Evolutionary conservation across 2,329 filamentous ascomycete species (phyloP).

Genomic region (Ophiostoma sp.): DNA sequence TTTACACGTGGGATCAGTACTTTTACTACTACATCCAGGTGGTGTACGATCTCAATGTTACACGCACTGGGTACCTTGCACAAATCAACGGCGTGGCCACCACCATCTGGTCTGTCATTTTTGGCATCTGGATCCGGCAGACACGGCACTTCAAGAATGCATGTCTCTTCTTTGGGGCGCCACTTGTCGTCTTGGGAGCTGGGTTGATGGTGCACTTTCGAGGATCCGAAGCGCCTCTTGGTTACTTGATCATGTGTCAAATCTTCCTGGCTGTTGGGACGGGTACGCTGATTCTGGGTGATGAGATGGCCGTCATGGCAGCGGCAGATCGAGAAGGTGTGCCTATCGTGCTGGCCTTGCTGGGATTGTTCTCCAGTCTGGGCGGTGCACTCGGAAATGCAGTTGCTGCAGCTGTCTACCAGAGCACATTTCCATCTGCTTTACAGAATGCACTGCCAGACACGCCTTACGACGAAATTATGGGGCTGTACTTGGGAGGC

Average conservation of each 20-base stretch:
- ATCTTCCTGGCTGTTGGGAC: slow-evolving; percentile 57
- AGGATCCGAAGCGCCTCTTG: slow-evolving; percentile 48
- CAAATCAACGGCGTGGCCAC: slow-evolving; percentile 32
- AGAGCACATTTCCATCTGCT: slow-evolving; percentile 53
- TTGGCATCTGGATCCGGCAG: slow-evolving; percentile 50
- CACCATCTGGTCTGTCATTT: slow-evolving; percentile 47
- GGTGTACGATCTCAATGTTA: slow-evolving; percentile 31
- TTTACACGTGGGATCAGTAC: slow-evolving; percentile 33
- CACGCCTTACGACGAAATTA: slow-evolving; percentile 48
- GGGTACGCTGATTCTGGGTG: slow-evolving; percentile 57
- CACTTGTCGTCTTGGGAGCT: slow-evolving; percentile 54
- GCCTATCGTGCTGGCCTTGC: slow-evolving; percentile 58
- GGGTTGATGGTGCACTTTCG: slow-evolving; percentile 61
- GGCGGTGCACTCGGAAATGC: slow-evolving; percentile 60
- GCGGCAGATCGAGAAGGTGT: slow-evolving; percentile 59
- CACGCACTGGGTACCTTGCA: slow-evolving; percentile 31
- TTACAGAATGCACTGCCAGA: slow-evolving; percentile 48
- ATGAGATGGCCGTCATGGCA: slow-evolving; percentile 61
- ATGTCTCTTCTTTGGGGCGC: slow-evolving; percentile 47
- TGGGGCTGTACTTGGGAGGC: slow-evolving; percentile 45
- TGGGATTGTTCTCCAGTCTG: slow-evolving; percentile 58
- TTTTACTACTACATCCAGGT: slow-evolving; percentile 33
- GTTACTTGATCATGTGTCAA: slow-evolving; percentile 59
- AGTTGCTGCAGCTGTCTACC: slow-evolving; percentile 63
- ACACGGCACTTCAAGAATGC: slow-evolving; percentile 52